Conservation (phyloP, 1,284 basidiomycete species). For the Pyrrhoderma noxium region DNA sequence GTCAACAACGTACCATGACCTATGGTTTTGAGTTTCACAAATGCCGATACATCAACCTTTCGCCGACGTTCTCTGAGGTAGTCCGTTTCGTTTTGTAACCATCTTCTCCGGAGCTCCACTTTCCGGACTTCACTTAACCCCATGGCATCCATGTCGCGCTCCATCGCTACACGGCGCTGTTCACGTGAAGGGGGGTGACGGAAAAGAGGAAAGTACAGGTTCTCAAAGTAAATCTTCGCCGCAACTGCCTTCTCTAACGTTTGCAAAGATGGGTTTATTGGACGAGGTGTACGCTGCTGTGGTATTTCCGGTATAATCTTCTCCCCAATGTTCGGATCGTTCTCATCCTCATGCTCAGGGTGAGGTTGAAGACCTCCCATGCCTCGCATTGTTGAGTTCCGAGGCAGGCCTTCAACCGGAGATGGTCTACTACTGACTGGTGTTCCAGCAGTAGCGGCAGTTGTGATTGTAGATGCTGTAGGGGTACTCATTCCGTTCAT, state of each 20-base stretch:
- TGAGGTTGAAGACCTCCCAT: conserved; percentile 49
- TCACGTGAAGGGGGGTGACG: conserved; percentile 80
- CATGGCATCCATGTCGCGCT: conserved; percentile 77
- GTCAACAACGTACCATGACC: conserved; percentile 67
- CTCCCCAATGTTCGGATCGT: conserved; percentile 28
- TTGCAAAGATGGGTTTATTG: conserved; percentile 75
- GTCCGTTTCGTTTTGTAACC: conserved; percentile 83
- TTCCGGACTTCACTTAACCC: conserved; percentile 66
- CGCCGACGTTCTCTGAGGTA: conserved; percentile 79
- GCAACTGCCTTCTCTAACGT: conserved; percentile 93
- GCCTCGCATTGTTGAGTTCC: conserved; percentile 47
- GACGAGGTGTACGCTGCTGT: conserved; percentile 35
- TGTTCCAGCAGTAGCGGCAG: conserved; percentile 24
- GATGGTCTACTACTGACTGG: conserved; percentile 52
- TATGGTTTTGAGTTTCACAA: conserved; percentile 89
- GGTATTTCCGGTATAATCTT: conserved; percentile 26
- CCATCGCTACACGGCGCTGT: conserved; percentile 77
- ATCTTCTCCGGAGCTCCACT: conserved; percentile 63
- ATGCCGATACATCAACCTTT: conserved; percentile 79
- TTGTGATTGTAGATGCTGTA: conserved; percentile 61
- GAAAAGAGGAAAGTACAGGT: conserved; percentile 88
- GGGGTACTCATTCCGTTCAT: conserved; percentile 72
- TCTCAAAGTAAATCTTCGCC: conserved; percentile 93
- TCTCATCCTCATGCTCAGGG: conserved; percentile 56
- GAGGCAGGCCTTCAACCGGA: conserved; percentile 48